Evolutionary conservation across 768 basidiomycete species (phyloP).

Genomic region (Leccinum rimulosum): DNA sequence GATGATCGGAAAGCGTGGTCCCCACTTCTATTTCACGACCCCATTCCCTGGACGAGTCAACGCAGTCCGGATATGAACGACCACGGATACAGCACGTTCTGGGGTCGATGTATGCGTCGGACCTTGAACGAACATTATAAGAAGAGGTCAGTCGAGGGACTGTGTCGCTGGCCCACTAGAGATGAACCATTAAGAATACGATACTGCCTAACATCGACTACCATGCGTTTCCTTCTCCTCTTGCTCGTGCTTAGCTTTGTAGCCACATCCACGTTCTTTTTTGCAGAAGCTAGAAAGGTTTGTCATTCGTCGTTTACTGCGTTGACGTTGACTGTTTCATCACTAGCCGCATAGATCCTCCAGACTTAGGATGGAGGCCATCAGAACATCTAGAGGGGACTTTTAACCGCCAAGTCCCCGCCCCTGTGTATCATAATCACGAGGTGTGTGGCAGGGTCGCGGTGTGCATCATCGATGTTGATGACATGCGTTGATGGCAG

Average conservation of each 20-base stretch:
- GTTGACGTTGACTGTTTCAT: conserved; percentile 6
- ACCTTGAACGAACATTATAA: conserved; percentile 27
- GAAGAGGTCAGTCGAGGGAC: conserved; percentile 7
- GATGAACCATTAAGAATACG: conserved; percentile 26
- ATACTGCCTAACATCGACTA: not conserved
- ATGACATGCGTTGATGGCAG: not conserved
- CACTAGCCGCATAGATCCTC: conserved; percentile 22
- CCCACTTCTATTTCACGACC: conserved; percentile 19
- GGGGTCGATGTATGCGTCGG: conserved; percentile 19
- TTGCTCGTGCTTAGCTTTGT: conserved; percentile 29
- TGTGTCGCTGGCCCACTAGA: conserved; percentile 25
- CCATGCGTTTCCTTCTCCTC: conserved; percentile 29
- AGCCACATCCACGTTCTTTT: conserved; percentile 31
- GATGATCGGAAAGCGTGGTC: conserved; percentile 8
- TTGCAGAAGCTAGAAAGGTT: conserved; percentile 28
- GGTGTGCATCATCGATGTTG: not conserved
- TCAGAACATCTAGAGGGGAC: conserved; percentile 18
- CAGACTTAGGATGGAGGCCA: conserved; percentile 4
- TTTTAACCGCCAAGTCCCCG: conserved; percentile 28
- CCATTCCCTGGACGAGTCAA: conserved; percentile 3
- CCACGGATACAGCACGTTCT: conserved; percentile 18
- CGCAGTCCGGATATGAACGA: conserved; percentile 24
- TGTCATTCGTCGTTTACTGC: conserved; percentile 5
- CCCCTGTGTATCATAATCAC: conserved; percentile 25
- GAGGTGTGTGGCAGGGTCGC: conserved; percentile 6